These are phyloP conservation scores for Ganoderma lingzhi DNA, from an alignment of 1,284 basidiomycete species.

Conservation along the genomic window DNA sequence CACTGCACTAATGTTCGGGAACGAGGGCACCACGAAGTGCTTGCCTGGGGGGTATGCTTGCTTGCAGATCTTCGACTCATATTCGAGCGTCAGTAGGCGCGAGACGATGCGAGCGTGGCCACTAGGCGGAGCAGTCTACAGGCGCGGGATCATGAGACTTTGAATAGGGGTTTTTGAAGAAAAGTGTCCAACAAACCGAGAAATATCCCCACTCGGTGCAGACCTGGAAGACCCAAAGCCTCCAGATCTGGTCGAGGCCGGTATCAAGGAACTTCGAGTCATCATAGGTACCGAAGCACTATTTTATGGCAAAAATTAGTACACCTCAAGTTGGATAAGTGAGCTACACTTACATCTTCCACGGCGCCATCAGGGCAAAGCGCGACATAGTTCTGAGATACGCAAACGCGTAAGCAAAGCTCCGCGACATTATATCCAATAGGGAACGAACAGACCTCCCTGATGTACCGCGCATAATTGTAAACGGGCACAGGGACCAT, in stretches of 20 bases:
- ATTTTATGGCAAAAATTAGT: background rate
- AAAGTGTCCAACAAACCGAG: slow-evolving; percentile 50
- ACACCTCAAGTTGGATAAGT: background rate
- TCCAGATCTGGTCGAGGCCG: slow-evolving; percentile 76
- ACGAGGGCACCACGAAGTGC: slow-evolving; percentile 71
- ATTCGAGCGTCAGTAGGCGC: slow-evolving; percentile 76
- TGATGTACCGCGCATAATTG: slow-evolving; percentile 84
- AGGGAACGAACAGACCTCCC: slow-evolving; percentile 54
- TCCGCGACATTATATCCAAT: background rate
- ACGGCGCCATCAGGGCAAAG: slow-evolving; percentile 62
- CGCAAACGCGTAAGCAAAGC: background rate
- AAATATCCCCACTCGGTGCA: slow-evolving; percentile 98
- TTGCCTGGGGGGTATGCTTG: slow-evolving; percentile 88
- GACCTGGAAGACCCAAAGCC: slow-evolving; percentile 91
- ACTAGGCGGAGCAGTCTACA: slow-evolving; percentile 74
- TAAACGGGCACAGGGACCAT: slow-evolving; percentile 66
- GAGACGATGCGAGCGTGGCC: slow-evolving; percentile 78
- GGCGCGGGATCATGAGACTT: background rate
- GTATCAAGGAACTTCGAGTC: slow-evolving; percentile 71
- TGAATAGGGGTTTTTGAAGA: background rate
- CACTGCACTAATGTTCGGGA: slow-evolving; percentile 83
- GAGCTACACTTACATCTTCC: slow-evolving; percentile 60
- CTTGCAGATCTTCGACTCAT: slow-evolving; percentile 83
- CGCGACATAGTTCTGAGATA: slow-evolving; percentile 64
- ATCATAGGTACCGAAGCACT: slow-evolving; percentile 90